These are phyloP conservation scores for Claviceps cyperi DNA, from an alignment of 2,329 filamentous ascomycete species.

Conservation along the genomic window DNA sequence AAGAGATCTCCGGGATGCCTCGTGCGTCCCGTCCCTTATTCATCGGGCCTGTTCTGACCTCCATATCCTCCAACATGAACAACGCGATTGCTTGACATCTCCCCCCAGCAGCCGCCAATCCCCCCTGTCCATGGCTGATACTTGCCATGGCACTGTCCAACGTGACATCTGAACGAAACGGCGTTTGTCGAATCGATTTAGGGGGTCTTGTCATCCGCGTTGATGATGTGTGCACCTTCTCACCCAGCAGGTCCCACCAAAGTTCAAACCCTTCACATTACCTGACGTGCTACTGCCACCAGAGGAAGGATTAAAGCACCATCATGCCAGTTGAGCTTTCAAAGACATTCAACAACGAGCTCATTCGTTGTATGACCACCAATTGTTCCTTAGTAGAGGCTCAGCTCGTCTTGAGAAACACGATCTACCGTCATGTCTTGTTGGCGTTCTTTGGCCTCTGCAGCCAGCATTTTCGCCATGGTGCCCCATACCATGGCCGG, in stretches of 20 bases:
- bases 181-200: not conserved
- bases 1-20: too few species aligned
- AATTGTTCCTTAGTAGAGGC: not conserved
- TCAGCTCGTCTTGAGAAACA: not conserved
- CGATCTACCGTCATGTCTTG: not conserved
- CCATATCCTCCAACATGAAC: not conserved
- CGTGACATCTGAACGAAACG: not conserved
- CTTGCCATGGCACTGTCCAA: not conserved
- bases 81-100: not conserved
- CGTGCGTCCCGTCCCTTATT: too few species aligned
- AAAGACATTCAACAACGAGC: not conserved
- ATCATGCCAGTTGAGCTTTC: not conserved
- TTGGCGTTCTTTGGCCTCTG: not conserved
- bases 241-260: not conserved
- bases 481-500: constrained; percentile 22
- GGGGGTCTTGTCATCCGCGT: not conserved
- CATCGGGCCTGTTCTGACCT: too few species aligned
- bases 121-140: not conserved
- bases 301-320: not conserved
- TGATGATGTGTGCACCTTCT: not conserved
- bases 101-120: not conserved
- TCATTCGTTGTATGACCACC: not conserved
- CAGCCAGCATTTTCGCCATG: constrained; percentile 11
- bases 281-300: not conserved
- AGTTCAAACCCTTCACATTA: not conserved